Conservation (phyloP, 225 moss, liverwort and hornwort genomes). For the Ulota crispa region DNA sequence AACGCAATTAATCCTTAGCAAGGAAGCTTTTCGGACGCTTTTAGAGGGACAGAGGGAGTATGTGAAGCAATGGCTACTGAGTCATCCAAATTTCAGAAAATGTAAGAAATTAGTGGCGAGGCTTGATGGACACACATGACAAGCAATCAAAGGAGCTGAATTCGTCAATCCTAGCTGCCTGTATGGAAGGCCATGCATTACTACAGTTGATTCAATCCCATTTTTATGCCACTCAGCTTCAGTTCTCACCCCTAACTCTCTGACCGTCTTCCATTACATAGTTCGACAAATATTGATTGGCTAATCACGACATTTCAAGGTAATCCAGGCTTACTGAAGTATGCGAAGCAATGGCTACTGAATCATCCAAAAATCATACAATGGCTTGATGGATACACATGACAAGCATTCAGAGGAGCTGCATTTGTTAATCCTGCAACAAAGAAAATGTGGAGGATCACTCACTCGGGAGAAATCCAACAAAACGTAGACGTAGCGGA, state of each 20-base stretch:
- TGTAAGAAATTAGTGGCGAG: neutral
- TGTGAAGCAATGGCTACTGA: neutral
- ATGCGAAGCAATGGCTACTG: neutral
- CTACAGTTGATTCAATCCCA: constrained; percentile 27
- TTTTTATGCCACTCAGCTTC: constrained; percentile 10
- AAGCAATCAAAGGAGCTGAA: neutral
- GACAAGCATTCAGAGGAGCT: neutral
- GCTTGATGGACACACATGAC: neutral
- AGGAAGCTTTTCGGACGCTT: too few relatives aligned
- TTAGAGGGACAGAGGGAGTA: too few relatives aligned
- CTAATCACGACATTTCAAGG: neutral
- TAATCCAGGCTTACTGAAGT: too few relatives aligned
- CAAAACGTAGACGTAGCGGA: constrained; percentile 82
- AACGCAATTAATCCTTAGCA: too few relatives aligned
- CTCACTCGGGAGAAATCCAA: constrained; percentile 91
- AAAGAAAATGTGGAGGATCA: neutral
- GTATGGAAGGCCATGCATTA: constrained; percentile 40
- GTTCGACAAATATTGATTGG: neutral
- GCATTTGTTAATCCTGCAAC: neutral
- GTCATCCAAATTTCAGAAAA: neutral
- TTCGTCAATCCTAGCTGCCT: constrained; percentile 61
- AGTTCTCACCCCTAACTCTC: neutral
- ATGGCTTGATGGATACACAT: neutral
- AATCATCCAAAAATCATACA: neutral
- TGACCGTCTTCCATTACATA: neutral